Base-by-base conservation (phyloP, 768 basidiomycete species). In the Auricularia cornea region DNA sequence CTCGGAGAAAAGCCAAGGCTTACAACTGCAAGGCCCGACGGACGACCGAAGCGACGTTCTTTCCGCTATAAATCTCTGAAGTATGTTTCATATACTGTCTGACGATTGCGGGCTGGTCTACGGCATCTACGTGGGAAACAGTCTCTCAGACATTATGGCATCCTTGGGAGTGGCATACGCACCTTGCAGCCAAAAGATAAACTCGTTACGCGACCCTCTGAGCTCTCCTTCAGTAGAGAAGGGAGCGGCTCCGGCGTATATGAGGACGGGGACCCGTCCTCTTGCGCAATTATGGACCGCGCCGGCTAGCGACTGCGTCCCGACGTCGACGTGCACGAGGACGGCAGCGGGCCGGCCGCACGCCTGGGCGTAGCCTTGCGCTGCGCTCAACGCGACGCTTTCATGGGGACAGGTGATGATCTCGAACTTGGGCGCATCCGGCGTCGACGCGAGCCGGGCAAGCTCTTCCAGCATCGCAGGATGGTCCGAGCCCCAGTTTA, bases 401-500 rank as follows among this genome's bases (percentile, higher is more conserved):
- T 90, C 89, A 63, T 88, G 89, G 0, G 88, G 88, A 63, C 84
- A 87, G 2, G 84, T 89, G 26, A 90, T 75, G 59, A 90, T 80
- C 63, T 78, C 71, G 20, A 48, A 23, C 1, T 18, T 20, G 1
- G 44, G 44, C 10, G 16, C 18, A 18, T 23, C 20, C 10, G 35
- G 35, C n/a, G 81, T 77, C 2, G 72, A 60, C 1, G 81, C 80
- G 26, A 71, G 65, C 23, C 84, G 76, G 62, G 82, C 80, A 11
- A 90, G 78, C 32, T 89, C 88, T 67, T 89, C 88, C 29, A 90
- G 78, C 16, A 90, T 71, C 0, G 83, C 87, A 0, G 87, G 85
- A 67, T 90, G 88, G 67, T 90, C 88, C 1, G 85, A 87, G 1
- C 88, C 89, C 84, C 88, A 89, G 74, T 89, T 89, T 20, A 84